Percentiles rank a stretch among this genome's conserved stretches.
Conservation (phyloP, 176 grass and related monocot species). For the Musa schizocarpa region DNA sequence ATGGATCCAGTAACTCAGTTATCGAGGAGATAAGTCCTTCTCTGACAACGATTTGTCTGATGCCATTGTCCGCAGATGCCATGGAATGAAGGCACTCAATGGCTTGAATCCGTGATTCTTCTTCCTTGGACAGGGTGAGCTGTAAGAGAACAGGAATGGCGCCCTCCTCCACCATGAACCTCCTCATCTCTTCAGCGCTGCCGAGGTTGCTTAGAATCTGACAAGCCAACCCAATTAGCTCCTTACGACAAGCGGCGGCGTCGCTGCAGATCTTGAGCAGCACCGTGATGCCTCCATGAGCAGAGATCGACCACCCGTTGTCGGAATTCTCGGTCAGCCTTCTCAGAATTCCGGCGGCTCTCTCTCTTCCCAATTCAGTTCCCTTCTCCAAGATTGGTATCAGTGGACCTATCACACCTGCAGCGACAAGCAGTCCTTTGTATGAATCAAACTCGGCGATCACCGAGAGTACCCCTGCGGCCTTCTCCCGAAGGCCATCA, state of each 20-base stretch:
- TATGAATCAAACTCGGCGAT: conserved; percentile 38
- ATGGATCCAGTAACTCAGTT: conserved; percentile 60
- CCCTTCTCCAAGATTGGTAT: conserved; percentile 51
- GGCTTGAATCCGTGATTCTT: conserved; percentile 41
- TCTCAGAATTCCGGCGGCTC: conserved; percentile 40
- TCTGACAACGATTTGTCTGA: conserved; percentile 36
- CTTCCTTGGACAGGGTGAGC: conserved; percentile 55
- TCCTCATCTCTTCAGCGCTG: conserved; percentile 64
- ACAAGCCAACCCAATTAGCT: conserved; percentile 49
- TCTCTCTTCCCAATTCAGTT: conserved; percentile 35
- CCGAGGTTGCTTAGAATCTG: conserved; percentile 59
- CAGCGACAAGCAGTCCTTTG: conserved; percentile 51
- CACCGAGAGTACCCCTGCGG: conserved; percentile 36
- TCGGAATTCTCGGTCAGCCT: conserved; percentile 87
- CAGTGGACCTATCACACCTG: conserved; percentile 51
- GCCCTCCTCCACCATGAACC: conserved; percentile 73
- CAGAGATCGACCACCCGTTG: conserved; percentile 88
- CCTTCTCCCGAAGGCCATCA: conserved; percentile 42
- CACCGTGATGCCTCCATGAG: conserved; percentile 65
- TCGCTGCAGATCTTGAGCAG: conserved; percentile 40
- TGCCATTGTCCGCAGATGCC: conserved; percentile 40
- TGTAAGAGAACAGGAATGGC: conserved; percentile 46
- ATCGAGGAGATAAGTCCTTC: conserved; percentile 58
- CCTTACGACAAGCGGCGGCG: conserved; percentile 21
- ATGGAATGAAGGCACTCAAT: conserved; percentile 50